Base-by-base conservation (phyloP, 495 filamentous ascomycete genomes). In the Daldinia concentrica region DNA sequence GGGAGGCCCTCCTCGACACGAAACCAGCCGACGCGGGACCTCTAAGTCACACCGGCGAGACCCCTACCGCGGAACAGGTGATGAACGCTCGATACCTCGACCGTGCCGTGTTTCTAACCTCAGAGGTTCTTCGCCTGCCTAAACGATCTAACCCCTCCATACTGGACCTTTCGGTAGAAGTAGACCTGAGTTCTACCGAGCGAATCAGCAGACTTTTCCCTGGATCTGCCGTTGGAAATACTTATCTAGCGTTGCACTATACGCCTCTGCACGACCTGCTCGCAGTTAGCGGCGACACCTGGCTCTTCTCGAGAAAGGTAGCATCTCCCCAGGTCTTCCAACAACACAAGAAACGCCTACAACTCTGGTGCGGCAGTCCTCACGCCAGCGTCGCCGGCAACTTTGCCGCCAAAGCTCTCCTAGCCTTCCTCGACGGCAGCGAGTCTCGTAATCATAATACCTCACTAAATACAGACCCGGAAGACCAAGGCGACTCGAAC, bases 251-350 rank as follows among this genome's bases (percentile, higher is more conserved):
- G 11, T 73, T 85, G 4, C 78, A 83, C 64, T 78, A 83, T 66
- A 84, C 82, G 11, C 83, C 83, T 41, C 80, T 85, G 34, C 79
- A 77, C 48, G 81, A 82, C 64, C 78, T 85, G 15, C 79, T 85
- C 30, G 82, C 82, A 22, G 82, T 84, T 6, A 79, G 77, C 64
- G 83, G 83, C 64, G 81, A 85, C 62, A 82, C 78, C 26, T 86
- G 82, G 83, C 70, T 84, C 37, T 85, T 84, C 63, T 76, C 79
- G 11, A 75, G 80, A 51, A 85, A 86, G 65, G 72, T 86, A 9
- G 62, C 80, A 4, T 72, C 72, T 0, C 73, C 67, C 6, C 72
- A 78, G 22, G 62, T 70, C 11, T 85, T 84, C 64, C 55, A 71
- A 48, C 78, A 79, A 51, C 81, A 81, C 58, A 76, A 80, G 69